Percentiles rank a stretch among this genome's conserved stretches.
These are phyloP conservation scores for Zygoascus sp. DNA, from an alignment of 1,139 yeast genomes.

Conservation along the genomic window DNA sequence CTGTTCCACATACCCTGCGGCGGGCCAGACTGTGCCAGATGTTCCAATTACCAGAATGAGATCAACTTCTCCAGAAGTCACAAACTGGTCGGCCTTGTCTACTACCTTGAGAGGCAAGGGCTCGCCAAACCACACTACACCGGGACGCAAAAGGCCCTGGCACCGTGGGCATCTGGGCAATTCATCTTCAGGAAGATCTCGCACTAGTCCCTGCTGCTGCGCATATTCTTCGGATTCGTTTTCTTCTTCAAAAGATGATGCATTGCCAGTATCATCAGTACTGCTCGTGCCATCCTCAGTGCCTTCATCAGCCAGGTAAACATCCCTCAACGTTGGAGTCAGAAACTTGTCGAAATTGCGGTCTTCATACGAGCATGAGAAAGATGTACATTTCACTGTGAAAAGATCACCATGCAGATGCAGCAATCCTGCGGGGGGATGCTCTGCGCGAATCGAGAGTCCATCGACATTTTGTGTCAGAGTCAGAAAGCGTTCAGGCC, in stretches of 20 bases:
- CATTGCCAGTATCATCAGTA: not conserved
- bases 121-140: constrained; percentile 93
- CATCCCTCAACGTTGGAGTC: constrained; percentile 48
- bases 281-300: not conserved
- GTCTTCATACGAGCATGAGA: constrained; percentile 60
- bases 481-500: constrained; percentile 44
- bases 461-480: constrained; percentile 86
- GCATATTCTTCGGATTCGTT: constrained; percentile 6
- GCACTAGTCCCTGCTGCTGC: constrained; percentile 12
- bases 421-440: constrained; percentile 45
- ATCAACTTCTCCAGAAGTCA: constrained; percentile 58
- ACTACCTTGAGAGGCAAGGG: constrained; percentile 61
- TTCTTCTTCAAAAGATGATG: not conserved
- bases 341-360: constrained; percentile 54
- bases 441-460: constrained; percentile 60
- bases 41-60: constrained; percentile 80
- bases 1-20: constrained; percentile 82
- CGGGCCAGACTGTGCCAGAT: constrained; percentile 84
- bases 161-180: constrained; percentile 81
- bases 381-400: constrained; percentile 67
- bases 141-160: constrained; percentile 66
- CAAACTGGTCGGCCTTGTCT: constrained; percentile 64
- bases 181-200: constrained; percentile 42
- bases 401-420: constrained; percentile 81
- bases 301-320: not conserved